Base-by-base conservation (phyloP, 257 asterid genomes). In the Lithospermum erythrorhizon region DNA sequence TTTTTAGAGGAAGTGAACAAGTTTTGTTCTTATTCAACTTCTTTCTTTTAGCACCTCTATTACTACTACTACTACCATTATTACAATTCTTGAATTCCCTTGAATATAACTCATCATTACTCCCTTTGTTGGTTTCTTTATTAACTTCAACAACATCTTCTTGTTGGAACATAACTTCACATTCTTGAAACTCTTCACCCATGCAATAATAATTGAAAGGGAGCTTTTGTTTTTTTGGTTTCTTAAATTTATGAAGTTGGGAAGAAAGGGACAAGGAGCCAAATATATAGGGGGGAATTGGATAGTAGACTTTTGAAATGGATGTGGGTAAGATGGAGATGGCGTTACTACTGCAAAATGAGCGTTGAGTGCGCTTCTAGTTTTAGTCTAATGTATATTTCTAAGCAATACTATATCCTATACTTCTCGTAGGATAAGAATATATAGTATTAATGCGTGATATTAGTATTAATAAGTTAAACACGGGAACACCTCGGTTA, bases 101-200 rank as follows among this genome's bases (percentile, higher is more conserved):
- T 52, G 21, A 21, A n/a, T 32, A 48, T 41, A 65, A 63, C n/a
- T n/a, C n/a, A 13, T n/a, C 61, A 18, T 47, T 70, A 6, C 15
- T 21, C 6, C 41, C 71, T 23, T 72, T 79, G 1, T 6, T 35
- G 14, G 6, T 51, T 18, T 45, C 75, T 4, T 10, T 56, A 32
- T 10, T 56, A 32, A 15, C 63, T 58, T 76, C 79, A 14, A 41
- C 5, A 41, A 41, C 18, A 41, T 41, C 18, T 41, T 41, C 49
- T 41, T 41, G 49, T 18, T 78, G 70, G 60, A 87, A 87, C 21
- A 84, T 61, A 6, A 87, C 82, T 61, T 84, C 87, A 2, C 86
- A 80, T 75, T 87, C 95, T 29, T 84, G 75, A 56, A 82, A 82
- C 57, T 87, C 94, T 70, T 84, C 94, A 1, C 82, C 94, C 94